Evolutionary conservation across 2,329 filamentous ascomycete species (phyloP), one percentile per base, ranked within the genome.

Genomic region (Domatiomyces catenatus): DNA sequence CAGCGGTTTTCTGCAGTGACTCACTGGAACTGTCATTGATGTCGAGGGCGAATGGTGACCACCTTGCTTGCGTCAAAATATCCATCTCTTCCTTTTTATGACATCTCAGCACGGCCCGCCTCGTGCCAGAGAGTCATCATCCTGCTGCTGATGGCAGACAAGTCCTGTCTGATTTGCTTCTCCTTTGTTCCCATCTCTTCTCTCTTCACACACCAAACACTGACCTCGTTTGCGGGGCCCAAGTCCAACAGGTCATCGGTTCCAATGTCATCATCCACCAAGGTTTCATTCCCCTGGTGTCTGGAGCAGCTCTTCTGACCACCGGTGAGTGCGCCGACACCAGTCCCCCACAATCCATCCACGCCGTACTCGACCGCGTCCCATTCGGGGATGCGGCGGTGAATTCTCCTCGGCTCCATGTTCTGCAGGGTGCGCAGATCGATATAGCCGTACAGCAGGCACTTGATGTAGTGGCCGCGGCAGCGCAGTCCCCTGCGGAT

Each of bases 381-480:
- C 22, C 56, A 32, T 15, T 47, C 44, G 3, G 47, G 51, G 24
- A 53, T 53, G 17, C 58, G 50, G 18, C 58, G 47, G 10, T 50
- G 51, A 36, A 54, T 56, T 17, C 46, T 78, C 71, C 47, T 69
- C 1, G 76, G 74, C 0, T 72, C 69, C 4, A 77, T 59, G 60
- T 79, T 74, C 54, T 68, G 62, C 47, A 75, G 71, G 1, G 71
- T 76, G 3, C 61, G 47, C 48, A 69, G 71, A 63, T 83, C 71
- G 24, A 81, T 66, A 60, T 75, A 75, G 0, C 84, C 83, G 70
- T 76, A 85, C 69, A 58, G 49, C 51, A 60, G 32, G 52, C 55
- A 57, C 8, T 48, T 49, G 22, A 59, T 17, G 48, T 54, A 58
- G 22, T 58, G 52, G 44, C 54, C 52, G 5, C 48, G 44, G 36